phyloP scores from a whole-genome alignment of 192 early-diverging fungal species.

The Dissophora globulifera region DNA sequence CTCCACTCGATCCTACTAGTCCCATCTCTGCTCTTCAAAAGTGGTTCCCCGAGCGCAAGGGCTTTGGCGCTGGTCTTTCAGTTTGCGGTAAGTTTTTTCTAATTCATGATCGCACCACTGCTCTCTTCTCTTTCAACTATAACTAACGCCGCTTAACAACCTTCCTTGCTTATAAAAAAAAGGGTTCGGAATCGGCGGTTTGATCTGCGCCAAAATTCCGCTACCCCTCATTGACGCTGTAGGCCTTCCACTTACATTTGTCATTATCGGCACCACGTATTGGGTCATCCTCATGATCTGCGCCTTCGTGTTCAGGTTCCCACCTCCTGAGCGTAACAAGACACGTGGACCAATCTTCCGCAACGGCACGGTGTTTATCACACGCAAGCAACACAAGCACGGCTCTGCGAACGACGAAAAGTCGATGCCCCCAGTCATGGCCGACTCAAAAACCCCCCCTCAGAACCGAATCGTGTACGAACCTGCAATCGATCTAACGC shows the following conservation, averaged over 20 bases:
- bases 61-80: constrained; percentile 69
- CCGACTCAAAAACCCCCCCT: constrained; percentile 59
- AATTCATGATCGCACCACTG: no score
- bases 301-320: constrained; percentile 65
- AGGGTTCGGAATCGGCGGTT: constrained; percentile 78
- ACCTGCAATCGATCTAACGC: constrained; percentile 59
- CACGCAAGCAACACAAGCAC: constrained; percentile 47
- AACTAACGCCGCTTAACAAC: no score
- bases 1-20: no score
- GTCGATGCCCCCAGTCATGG: constrained; percentile 57
- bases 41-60: constrained; percentile 71
- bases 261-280: constrained; percentile 72
- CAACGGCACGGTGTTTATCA: constrained; percentile 44
- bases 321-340: constrained; percentile 72
- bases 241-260: constrained; percentile 67
- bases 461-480: constrained; percentile 56
- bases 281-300: constrained; percentile 68
- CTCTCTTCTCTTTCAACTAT: no score
- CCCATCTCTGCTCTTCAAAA: constrained; percentile 71
- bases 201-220: constrained; percentile 76
- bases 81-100: constrained; percentile 77
- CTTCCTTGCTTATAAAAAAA: no score
- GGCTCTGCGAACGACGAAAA: constrained; percentile 44
- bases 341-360: constrained; percentile 62
- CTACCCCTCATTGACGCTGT: constrained; percentile 65